Conservation (phyloP, 768 basidiomycete species). For the Clavaria fumosa region DNA sequence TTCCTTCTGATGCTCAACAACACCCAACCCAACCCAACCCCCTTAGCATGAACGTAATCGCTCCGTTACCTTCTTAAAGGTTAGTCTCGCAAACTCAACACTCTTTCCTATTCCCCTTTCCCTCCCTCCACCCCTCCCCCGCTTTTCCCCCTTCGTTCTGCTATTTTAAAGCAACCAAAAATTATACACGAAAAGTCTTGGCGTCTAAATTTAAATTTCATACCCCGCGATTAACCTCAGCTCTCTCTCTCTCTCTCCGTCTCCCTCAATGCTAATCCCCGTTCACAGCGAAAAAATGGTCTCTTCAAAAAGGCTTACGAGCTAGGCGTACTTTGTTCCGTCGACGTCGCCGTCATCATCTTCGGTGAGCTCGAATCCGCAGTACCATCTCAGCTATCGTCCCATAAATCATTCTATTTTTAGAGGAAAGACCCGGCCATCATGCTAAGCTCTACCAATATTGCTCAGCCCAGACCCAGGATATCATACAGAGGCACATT, state of each 20-base stretch:
- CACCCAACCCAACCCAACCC: conserved; percentile 10
- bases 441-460: conserved; percentile 75
- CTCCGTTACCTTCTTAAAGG: conserved; percentile 85
- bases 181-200: conserved; percentile 33
- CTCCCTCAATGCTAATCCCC: too few species aligned
- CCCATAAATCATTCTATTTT: conserved; percentile 14
- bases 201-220: conserved; percentile 29
- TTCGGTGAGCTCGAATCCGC: conserved; percentile 29
- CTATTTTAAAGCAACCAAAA: too few species aligned
- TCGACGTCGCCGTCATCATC: conserved; percentile 80
- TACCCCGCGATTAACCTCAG: conserved; percentile 15
- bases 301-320: conserved; percentile 88
- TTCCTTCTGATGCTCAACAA: conserved; percentile 20
- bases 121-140: conserved; percentile 9
- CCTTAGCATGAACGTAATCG: conserved; percentile 78
- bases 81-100: conserved; percentile 25
- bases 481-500: conserved; percentile 55
- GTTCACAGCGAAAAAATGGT: conserved; percentile 64
- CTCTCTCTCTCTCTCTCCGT: too few species aligned
- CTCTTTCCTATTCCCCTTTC: conserved; percentile 5
- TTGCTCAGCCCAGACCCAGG: conserved; percentile 53
- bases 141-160: too few species aligned
- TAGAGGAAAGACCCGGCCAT: conserved; percentile 67
- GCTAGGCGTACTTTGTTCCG: conserved; percentile 79
- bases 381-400: conserved; percentile 29